These are phyloP conservation scores for Annulohypoxylon maeteangense DNA, from an alignment of 495 filamentous ascomycete species.

Conservation along the genomic window DNA sequence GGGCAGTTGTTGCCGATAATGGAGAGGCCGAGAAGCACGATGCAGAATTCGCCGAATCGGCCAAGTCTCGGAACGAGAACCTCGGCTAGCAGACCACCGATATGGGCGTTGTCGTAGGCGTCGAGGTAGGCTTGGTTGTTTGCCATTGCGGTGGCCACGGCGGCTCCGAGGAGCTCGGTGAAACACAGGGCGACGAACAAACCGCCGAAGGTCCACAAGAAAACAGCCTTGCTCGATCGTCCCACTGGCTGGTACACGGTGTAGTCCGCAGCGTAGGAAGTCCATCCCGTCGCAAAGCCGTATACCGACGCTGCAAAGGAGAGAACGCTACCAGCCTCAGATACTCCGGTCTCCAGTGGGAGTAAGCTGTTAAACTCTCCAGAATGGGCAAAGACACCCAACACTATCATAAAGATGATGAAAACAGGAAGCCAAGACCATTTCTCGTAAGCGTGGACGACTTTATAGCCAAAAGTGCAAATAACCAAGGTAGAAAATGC, in stretches of 20 bases:
- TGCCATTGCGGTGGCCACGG: slow-evolving; percentile 71
- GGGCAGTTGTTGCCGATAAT: slow-evolving; percentile 90
- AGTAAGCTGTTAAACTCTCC: slow-evolving; percentile 77
- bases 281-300: slow-evolving; percentile 85
- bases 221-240: slow-evolving; percentile 68
- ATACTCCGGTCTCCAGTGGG: slow-evolving; percentile 66
- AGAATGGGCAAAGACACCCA: slow-evolving; percentile 78
- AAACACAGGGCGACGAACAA: slow-evolving; percentile 79
- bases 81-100: slow-evolving; percentile 76
- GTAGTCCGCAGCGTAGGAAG: slow-evolving; percentile 82
- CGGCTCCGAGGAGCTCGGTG: slow-evolving; percentile 81
- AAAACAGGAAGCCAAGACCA: slow-evolving; percentile 83
- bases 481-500: slow-evolving; percentile 75
- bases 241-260: slow-evolving; percentile 80
- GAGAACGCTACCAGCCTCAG: slow-evolving; percentile 72
- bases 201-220: slow-evolving; percentile 75
- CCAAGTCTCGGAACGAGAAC: slow-evolving; percentile 75
- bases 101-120: slow-evolving; percentile 69
- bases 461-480: slow-evolving; percentile 80
- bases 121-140: slow-evolving; percentile 65
- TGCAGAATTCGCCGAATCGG: slow-evolving; percentile 82
- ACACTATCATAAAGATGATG: slow-evolving; percentile 80
- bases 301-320: slow-evolving; percentile 79
- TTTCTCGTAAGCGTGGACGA: slow-evolving; percentile 83
- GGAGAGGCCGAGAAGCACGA: slow-evolving; percentile 80